Base-by-base conservation (phyloP, 202 grass and related monocot genomes). In the Eragrostis tef region DNA sequence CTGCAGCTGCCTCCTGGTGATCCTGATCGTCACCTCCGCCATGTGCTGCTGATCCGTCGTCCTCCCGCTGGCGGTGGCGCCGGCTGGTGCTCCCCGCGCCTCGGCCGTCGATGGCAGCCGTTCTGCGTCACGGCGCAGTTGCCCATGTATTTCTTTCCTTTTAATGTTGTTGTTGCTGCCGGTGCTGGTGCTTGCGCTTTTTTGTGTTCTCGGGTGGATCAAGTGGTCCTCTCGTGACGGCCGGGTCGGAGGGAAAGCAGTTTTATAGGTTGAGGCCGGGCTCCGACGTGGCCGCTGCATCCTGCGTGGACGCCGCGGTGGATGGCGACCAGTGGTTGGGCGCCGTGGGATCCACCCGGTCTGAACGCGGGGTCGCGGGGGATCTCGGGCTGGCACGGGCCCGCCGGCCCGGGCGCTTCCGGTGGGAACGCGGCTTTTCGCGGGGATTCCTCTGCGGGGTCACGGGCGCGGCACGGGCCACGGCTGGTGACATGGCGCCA, bases 1-100 rank as follows among this genome's bases (percentile, higher is more conserved):
- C 87, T 89, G 87, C 22, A 94, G 75, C 71, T 86, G 89, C 71
- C 86, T 47, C 81, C 85, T 77, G 11, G 73, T 87, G 67, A 94
- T 89, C 59, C 84, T 74, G 70, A 94, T 89, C 50, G 87, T 94
- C 81, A 94, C 87, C 81, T 89, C 84, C 20, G 63, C 85, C 78
- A 64, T 49, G 52, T 15, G 29, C 62, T 46, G n/a, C n/a, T 31
- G 29, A 31, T 31, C 56, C 48, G 14, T 2, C 41, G n/a, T 36
- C 60, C 15, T 53, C n/a, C 43, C 11, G 14, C 16, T 49, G 24
- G 12, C 43, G 34, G 76, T 45, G 24, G 74, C 44, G 34, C 34
- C 34, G 34, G 34, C 34, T 39, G 34, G 34, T 13, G 43, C 19
- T 0, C 6, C 69, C 14, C 0, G 15, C 25, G 6, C 54, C 22